Evolutionary conservation across 257 asterid species (phyloP).

Genomic region (Lantana camara): DNA sequence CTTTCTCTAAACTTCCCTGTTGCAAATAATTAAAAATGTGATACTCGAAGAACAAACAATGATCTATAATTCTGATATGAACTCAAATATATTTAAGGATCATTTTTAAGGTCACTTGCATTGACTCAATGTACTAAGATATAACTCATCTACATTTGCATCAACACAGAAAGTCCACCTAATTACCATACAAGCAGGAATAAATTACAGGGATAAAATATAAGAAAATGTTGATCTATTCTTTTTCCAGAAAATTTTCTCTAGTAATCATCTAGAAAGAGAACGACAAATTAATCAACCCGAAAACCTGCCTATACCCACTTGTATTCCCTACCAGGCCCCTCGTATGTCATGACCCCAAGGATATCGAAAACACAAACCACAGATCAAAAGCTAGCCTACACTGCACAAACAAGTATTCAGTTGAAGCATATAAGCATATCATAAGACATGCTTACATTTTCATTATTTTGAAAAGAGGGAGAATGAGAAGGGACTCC

Average conservation of each 20-base stretch:
- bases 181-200: neutral
- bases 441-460: neutral
- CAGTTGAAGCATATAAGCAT: slow-evolving; percentile 4
- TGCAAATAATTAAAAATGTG: slow-evolving; percentile 20
- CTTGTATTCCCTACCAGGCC: neutral
- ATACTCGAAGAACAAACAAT: slow-evolving; percentile 13
- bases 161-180: slow-evolving; percentile 11
- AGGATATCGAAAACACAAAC: slow-evolving; percentile 1
- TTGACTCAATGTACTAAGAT: slow-evolving; percentile 1
- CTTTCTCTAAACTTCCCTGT: slow-evolving; percentile 95
- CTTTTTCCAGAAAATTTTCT: neutral
- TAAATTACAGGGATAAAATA: neutral
- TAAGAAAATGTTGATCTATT: neutral
- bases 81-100: neutral
- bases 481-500: too few species aligned
- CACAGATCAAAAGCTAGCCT: neutral
- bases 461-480: neutral
- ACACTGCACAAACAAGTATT: neutral
- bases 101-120: neutral
- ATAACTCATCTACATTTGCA: slow-evolving; percentile 4
- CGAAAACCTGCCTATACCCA: neutral
- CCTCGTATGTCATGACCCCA: neutral
- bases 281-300: neutral
- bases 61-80: slow-evolving; percentile 6
- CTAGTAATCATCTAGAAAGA: neutral